These are phyloP conservation scores for Periconia sp. DNA, from an alignment of 2,329 filamentous ascomycete species.

Conservation along the genomic window DNA sequence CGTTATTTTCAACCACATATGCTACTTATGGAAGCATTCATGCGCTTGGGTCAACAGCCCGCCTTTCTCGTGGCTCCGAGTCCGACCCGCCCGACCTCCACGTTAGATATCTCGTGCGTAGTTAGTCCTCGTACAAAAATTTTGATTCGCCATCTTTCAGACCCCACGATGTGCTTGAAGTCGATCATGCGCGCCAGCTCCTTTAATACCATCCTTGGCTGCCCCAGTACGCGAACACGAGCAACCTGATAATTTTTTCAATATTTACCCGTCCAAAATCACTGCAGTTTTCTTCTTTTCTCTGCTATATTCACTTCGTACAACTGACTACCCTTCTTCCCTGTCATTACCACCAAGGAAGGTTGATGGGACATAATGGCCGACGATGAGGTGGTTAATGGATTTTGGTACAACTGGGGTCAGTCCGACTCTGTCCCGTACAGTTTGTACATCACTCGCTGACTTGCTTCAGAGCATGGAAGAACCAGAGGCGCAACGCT, in stretches of 20 bases:
- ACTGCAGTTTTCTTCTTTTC: not conserved
- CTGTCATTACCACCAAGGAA: not conserved
- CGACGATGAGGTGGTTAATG: slow-evolving; percentile 10
- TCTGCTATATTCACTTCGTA: not conserved
- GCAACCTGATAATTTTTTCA: no score
- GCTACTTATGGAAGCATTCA: no score
- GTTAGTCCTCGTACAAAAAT: not conserved
- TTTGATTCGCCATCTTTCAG: not conserved
- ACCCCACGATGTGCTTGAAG: not conserved
- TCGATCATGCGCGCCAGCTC: not conserved
- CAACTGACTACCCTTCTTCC: not conserved
- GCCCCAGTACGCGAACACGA: no score
- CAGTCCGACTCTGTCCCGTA: not conserved
- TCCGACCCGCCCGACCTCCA: no score
- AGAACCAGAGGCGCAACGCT: slow-evolving; percentile 15
- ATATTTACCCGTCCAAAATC: no score
- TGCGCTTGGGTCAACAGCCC: no score
- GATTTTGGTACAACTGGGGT: slow-evolving; percentile 21
- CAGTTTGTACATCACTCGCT: not conserved
- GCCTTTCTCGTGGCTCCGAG: no score
- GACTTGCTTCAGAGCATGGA: slow-evolving; percentile 14
- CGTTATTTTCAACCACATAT: no score
- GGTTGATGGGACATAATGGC: not conserved
- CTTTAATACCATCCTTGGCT: not conserved
- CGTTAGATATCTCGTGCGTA: no score